These are phyloP conservation scores for Solanum verrucosum DNA, from an alignment of 257 asterid species.

Conservation along the genomic window DNA sequence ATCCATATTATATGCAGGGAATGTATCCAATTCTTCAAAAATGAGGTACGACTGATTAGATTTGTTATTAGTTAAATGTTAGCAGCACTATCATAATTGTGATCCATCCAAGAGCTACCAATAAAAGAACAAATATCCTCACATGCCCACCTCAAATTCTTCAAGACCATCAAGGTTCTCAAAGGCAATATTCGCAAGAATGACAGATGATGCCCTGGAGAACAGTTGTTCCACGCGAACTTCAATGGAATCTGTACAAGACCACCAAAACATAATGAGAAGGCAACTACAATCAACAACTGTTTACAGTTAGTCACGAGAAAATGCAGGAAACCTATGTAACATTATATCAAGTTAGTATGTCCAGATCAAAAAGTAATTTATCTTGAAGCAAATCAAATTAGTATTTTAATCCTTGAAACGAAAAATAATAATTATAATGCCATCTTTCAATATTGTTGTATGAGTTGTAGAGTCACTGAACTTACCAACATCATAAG, in stretches of 20 bases:
- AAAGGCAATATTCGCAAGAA: constrained; percentile 58
- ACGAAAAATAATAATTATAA: not conserved
- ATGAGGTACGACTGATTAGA: not conserved
- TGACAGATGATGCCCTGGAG: constrained; percentile 58
- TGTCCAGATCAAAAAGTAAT: not conserved
- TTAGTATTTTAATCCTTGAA: not conserved
- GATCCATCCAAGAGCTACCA: not conserved
- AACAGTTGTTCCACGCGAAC: constrained; percentile 53
- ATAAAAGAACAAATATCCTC: not conserved
- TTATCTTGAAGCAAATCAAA: not conserved
- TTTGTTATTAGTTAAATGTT: not conserved
- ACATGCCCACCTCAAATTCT: constrained; percentile 57
- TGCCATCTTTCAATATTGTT: not conserved
- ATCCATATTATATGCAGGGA: not conserved
- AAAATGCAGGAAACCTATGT: not conserved
- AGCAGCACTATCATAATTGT: not conserved
- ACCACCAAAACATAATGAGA: not conserved
- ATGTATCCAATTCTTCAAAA: not conserved
- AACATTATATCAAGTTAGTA: not conserved
- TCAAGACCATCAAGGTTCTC: constrained; percentile 53
- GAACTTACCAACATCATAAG: constrained; percentile 43
- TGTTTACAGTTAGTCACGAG: not conserved
- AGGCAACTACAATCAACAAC: not conserved
- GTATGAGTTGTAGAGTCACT: not conserved
- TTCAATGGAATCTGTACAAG: constrained; percentile 63